phyloP scores from a whole-genome alignment of 108 stramenopile species.

The Skeletonema marinoi region DNA sequence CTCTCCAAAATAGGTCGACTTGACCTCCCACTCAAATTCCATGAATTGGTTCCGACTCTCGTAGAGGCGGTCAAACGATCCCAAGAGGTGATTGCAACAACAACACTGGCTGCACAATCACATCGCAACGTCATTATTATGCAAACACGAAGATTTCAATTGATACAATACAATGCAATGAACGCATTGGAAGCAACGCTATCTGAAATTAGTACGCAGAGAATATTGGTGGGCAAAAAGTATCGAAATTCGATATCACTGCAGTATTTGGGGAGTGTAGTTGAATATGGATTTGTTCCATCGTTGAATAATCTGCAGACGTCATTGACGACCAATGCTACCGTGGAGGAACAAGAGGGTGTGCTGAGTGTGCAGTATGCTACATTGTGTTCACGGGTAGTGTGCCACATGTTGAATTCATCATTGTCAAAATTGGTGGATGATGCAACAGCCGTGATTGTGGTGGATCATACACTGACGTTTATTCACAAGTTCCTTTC shows the following conservation, averaged over 20 bases:
- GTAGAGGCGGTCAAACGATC: constrained; percentile 6
- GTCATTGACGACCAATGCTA: background rate
- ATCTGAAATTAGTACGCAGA: constrained; percentile 23
- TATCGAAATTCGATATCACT: constrained; percentile 24
- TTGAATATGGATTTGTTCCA: constrained; percentile 27
- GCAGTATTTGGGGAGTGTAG: constrained; percentile 24
- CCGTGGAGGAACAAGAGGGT: background rate
- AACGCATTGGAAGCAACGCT: constrained; percentile 23
- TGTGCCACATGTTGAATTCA: constrained; percentile 17
- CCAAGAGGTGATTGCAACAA: constrained; percentile 4
- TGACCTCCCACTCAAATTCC: constrained; percentile 45
- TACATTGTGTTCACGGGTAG: constrained; percentile 17
- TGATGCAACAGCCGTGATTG: background rate
- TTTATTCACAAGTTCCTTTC: constrained; percentile 31
- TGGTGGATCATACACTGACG: constrained; percentile 21
- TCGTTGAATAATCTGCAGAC: constrained; percentile 3
- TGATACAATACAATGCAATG: constrained; percentile 21
- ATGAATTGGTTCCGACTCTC: constrained; percentile 39
- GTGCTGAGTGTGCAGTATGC: constrained; percentile 30
- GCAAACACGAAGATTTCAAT: constrained; percentile 2
- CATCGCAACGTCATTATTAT: too few species aligned
- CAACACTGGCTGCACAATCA: background rate
- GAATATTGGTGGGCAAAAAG: constrained; percentile 41
- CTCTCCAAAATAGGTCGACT: constrained; percentile 33
- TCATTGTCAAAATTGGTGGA: constrained; percentile 32